Percentiles rank a stretch among this genome's conserved stretches.
Evolutionary conservation across 129 eudicot species (phyloP).

Genomic region (Lonicera japonica): DNA sequence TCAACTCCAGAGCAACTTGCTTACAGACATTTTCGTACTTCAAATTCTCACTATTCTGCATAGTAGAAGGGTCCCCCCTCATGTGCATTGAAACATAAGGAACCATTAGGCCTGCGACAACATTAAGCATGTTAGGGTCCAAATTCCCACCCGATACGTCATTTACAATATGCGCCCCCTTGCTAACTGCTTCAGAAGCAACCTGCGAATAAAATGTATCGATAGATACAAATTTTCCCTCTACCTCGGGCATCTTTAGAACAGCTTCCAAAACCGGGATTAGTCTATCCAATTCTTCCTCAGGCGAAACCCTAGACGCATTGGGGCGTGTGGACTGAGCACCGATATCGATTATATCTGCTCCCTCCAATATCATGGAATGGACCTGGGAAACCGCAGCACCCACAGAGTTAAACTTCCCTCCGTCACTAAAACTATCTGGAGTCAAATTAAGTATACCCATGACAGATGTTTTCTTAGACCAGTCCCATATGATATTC

Average conservation of each 20-base stretch:
- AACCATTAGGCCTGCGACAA: slow-evolving; percentile 48
- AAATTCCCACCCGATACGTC: slow-evolving; percentile 79
- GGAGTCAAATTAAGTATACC: slow-evolving; percentile 87
- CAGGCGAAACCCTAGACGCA: slow-evolving; percentile 60
- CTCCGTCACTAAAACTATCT: slow-evolving; percentile 97
- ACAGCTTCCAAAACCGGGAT: slow-evolving; percentile 77
- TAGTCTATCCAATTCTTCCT: slow-evolving; percentile 72
- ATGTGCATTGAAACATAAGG: slow-evolving; percentile 85
- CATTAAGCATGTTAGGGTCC: slow-evolving; percentile 58
- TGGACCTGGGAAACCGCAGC: slow-evolving; percentile 64
- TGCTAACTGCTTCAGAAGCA: slow-evolving; percentile 73
- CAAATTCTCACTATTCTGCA: slow-evolving; percentile 76
- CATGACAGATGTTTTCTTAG: slow-evolving; percentile 75
- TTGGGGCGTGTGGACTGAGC: slow-evolving; percentile 96
- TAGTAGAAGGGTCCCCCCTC: slow-evolving; percentile 84
- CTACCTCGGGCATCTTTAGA: slow-evolving; percentile 51
- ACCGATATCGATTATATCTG: slow-evolving; percentile 84
- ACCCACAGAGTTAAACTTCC: slow-evolving; percentile 56
- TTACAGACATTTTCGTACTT: slow-evolving; percentile 59
- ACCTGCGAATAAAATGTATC: slow-evolving; percentile 82
- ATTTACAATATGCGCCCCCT: slow-evolving; percentile 75
- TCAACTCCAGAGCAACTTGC: slow-evolving; percentile 66
- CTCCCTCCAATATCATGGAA: slow-evolving; percentile 62
- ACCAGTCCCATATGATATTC: slow-evolving; percentile 71
- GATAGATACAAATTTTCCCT: slow-evolving; percentile 67